Evolutionary conservation across 1,284 basidiomycete species (phyloP), one percentile per base, ranked within the genome.

Genomic region (Uromyces viciae-fabae): DNA sequence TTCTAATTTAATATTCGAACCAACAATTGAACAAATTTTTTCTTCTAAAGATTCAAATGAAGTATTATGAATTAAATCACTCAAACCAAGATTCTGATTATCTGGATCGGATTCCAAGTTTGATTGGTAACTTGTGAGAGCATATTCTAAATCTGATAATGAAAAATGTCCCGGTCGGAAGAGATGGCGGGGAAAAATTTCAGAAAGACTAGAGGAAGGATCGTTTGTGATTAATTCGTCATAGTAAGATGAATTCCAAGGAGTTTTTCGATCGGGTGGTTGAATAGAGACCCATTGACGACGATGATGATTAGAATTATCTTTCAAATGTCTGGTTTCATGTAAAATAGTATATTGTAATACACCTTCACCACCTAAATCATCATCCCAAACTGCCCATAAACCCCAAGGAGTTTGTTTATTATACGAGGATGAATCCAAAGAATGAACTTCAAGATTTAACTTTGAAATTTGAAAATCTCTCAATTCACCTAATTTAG

Each of bases 111-210:
- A 19, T 88, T 62, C 40, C 82, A 91, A 91, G 4, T 90, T 88
- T 66, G 91, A 89, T 58, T 90, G 90, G 86, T 97, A 97, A 83
- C 93, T 91, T 72, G 91, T 90, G 77, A 96, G 89, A 19, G 93
- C 94, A 9, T 90, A 91, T 74, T 90, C 90, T 52, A 97, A 89
- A 8, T 93, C 93, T 49, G 92, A 87, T 0, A 90, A 88, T 3
- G 95, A 95, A 86, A 96, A 97, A 75, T 93, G 89, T 28, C 93
- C 93, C 0, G 95, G 94, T 58, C 91, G 89, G 88, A 95, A 90
- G 82, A 96, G 89, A 68, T 92, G 93, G 76, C 91, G 88, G 84
- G 94, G 89, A 86, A 94, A 95, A 81, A 91, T 91, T 81, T 91
- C 90, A 0, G 91, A 78, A 87, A 87, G 85, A 64, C 83, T 75